These are phyloP conservation scores for Solanum ossicruentum DNA, from an alignment of 257 asterid species.

Conservation along the genomic window DNA sequence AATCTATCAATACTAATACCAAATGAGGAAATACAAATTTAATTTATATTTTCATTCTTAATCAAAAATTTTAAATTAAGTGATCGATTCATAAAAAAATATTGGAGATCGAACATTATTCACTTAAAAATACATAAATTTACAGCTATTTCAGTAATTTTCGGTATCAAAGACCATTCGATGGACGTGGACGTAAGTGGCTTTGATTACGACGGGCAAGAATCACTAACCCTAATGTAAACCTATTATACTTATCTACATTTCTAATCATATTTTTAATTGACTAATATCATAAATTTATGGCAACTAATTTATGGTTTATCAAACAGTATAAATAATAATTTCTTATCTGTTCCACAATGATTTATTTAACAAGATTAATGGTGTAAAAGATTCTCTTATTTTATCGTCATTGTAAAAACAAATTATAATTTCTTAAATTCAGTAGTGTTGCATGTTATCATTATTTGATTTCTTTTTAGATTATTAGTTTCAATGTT, in stretches of 20 bases:
- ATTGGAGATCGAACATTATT: too few species aligned
- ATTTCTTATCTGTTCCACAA: neutral
- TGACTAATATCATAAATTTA: neutral
- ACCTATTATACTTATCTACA: neutral
- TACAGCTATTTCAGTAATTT: slow-evolving; percentile 5
- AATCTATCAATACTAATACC: slow-evolving; percentile 14
- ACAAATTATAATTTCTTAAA: neutral
- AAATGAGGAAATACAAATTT: slow-evolving; percentile 36
- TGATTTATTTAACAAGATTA: neutral
- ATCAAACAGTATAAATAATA: neutral
- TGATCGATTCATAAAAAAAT: too few species aligned
- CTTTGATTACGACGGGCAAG: slow-evolving; percentile 1
- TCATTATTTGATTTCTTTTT: neutral
- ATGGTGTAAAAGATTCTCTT: neutral
- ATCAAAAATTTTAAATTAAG: neutral
- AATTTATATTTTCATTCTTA: neutral
- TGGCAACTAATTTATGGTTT: neutral
- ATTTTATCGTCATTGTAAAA: neutral
- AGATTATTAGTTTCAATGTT: neutral
- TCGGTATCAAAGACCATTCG: slow-evolving; percentile 28
- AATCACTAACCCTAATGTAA: neutral
- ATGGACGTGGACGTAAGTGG: slow-evolving; percentile 16
- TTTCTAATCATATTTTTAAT: neutral
- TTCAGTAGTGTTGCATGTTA: neutral
- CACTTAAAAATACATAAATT: neutral